Evolutionary conservation across 208 protist species (phyloP), one percentile per base, ranked within the genome.

Genomic region (Wallacemonas rigidus): DNA sequence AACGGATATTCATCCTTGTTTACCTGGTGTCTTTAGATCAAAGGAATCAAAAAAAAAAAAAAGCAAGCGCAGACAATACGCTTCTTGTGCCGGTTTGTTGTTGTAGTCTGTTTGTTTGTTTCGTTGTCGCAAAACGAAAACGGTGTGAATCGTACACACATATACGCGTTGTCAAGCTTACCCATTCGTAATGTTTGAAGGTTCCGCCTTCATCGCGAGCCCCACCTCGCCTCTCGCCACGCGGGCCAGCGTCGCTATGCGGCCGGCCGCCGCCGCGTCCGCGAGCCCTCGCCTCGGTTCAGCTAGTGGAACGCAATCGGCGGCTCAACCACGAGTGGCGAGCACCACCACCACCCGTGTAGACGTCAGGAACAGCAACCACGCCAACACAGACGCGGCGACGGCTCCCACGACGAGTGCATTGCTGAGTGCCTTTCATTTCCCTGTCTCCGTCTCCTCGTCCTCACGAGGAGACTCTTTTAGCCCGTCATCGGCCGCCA

Each of bases 391-490:
- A 6, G 45, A 50, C 45, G 45, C 26, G 26, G 26, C 26, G 26
- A 26, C 26, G 26, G 26, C 26, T 26, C 26, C 26, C 26, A 26
- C 26, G 26, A 26, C 26, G 26, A n/a, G 9, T 39, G 36, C 11
- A 0, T 39, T 14, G 5, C 60, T 65, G 5, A 14, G 17, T 7
- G 43, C 15, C 40, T 65, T 50, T 35, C 41, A 45, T 7, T 65
- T 65, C 43, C 60, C 60, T 36, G 60, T 65, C 41, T 65, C 60
- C 14, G 36, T 15, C 40, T 44, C 38, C 8, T 44, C 41, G 5
- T 65, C 60, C 41, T 48, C 60, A 26, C 60, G 60, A 8, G 60
- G 26, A 39, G 60, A 39, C 7, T 65, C 60, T 38, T 41, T 65
- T 6, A 50, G 41, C 41, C 60, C 43, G 15, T 65, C 60, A 3